These are phyloP conservation scores for Coemansia sp. DNA, from an alignment of 192 early-diverging fungal genomes.

Conservation along the genomic window DNA sequence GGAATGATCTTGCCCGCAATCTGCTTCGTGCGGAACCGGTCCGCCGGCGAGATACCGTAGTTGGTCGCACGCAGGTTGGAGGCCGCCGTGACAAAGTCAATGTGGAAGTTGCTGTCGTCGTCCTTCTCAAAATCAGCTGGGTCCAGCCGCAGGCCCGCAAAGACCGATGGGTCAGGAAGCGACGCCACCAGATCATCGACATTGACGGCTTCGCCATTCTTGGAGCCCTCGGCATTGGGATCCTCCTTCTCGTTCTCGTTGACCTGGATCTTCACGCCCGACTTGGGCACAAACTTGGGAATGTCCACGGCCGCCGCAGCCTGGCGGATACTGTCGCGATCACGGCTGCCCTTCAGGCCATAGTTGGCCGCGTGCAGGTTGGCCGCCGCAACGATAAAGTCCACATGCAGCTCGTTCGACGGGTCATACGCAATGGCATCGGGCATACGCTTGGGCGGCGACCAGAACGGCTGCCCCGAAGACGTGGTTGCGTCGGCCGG, in stretches of 20 bases:
- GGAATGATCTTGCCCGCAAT: constrained; percentile 90
- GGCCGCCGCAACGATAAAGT: constrained; percentile 86
- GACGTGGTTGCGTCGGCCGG: constrained; percentile 86
- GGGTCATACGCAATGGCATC: constrained; percentile 74
- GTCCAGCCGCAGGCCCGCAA: constrained; percentile 78
- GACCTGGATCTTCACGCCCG: constrained; percentile 95
- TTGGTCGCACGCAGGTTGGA: constrained; percentile 90
- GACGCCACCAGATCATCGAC: constrained; percentile 61
- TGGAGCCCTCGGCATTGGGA: constrained; percentile 30
- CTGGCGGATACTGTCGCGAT: constrained; percentile 63
- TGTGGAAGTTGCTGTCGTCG: constrained; percentile 99
- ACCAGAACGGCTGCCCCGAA: constrained; percentile 92
- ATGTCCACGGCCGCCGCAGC: constrained; percentile 59
- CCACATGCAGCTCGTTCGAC: constrained; percentile 63
- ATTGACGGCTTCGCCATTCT: constrained; percentile 20
- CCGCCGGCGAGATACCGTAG: constrained; percentile 67
- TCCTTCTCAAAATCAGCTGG: constrained; percentile 99
- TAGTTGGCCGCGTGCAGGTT: constrained; percentile 97
- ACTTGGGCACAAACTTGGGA: constrained; percentile 79
- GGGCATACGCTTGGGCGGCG: constrained; percentile 93
- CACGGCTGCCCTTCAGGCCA: constrained; percentile 78
- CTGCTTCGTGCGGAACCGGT: constrained; percentile 80
- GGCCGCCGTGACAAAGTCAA: constrained; percentile 97
- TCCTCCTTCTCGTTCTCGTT: constrained; percentile 76
- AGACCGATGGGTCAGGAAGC: constrained; percentile 70